These are phyloP conservation scores for Botrytis hyacinthi DNA, from an alignment of 2,329 filamentous ascomycete species.

Conservation along the genomic window DNA sequence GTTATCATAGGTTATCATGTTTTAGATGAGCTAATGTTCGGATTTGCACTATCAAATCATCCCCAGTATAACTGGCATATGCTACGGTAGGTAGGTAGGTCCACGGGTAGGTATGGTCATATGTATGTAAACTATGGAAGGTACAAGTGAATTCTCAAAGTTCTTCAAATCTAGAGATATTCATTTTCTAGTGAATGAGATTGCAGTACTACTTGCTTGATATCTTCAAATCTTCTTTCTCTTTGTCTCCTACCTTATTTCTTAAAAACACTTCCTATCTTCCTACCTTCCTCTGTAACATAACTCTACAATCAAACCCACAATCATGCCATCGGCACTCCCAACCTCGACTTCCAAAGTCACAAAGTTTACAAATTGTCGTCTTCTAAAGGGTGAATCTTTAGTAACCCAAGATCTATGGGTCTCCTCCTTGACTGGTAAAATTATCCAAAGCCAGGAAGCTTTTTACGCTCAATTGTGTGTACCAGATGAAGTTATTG, in stretches of 20 bases:
- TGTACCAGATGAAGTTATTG: slow-evolving; percentile 70
- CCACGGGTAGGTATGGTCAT: neutral
- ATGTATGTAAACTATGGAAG: neutral
- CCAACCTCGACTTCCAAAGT: slow-evolving; percentile 50
- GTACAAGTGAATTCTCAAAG: neutral
- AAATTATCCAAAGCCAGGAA: slow-evolving; percentile 70
- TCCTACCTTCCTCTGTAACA: neutral
- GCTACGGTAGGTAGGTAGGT: neutral
- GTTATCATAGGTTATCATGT: neutral
- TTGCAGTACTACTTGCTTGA: neutral
- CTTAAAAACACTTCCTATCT: neutral
- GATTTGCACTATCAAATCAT: neutral
- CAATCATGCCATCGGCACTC: slow-evolving; percentile 43
- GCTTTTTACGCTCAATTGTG: slow-evolving; percentile 66
- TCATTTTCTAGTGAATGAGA: slow-evolving; percentile 10
- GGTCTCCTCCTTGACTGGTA: slow-evolving; percentile 78
- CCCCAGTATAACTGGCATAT: too few species aligned
- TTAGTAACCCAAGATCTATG: slow-evolving; percentile 81
- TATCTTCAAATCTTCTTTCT: neutral
- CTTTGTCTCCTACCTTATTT: slow-evolving; percentile 1
- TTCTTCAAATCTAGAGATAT: neutral
- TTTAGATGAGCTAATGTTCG: neutral
- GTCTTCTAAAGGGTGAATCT: slow-evolving; percentile 63
- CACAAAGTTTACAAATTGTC: slow-evolving; percentile 88
- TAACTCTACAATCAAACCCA: slow-evolving; percentile 23